Conservation (phyloP, 371 early-diverging fungal genomes). For the Thermomucor indicae-seudaticae region DNA sequence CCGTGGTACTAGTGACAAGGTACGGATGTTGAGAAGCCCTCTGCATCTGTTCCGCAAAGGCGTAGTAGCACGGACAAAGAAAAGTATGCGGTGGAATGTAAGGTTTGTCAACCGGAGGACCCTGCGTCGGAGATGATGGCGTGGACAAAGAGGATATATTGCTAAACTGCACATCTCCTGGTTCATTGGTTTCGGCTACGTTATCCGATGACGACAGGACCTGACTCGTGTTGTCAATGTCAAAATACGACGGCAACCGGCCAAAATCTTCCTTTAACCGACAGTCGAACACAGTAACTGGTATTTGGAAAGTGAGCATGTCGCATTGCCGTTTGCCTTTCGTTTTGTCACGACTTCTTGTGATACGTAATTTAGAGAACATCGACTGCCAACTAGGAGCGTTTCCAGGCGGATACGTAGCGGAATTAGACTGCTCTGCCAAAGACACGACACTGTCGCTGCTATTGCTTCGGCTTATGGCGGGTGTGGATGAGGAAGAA, state of each 20-base stretch:
- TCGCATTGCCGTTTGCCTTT: conserved; percentile 15
- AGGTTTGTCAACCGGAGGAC: conserved; percentile 5
- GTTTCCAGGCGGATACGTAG: not conserved
- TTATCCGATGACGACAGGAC: not conserved
- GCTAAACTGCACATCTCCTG: not conserved
- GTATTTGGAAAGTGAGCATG: conserved; percentile 20
- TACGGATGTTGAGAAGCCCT: conserved; percentile 34
- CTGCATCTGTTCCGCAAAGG: conserved; percentile 35
- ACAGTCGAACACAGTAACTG: conserved; percentile 37
- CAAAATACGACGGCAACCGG: conserved; percentile 39
- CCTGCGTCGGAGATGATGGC: too few relatives aligned
- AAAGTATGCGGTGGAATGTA: conserved; percentile 9
- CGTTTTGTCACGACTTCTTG: conserved; percentile 2
- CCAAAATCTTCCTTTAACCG: conserved; percentile 47
- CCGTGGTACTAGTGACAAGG: conserved; percentile 3
- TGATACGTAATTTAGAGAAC: conserved; percentile 17
- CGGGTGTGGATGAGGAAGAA: too few relatives aligned
- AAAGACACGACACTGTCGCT: not conserved
- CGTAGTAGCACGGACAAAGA: conserved; percentile 37
- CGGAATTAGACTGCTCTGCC: conserved; percentile 1
- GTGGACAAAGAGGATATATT: too few relatives aligned
- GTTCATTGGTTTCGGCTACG: not conserved
- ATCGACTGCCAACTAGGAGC: conserved; percentile 11
- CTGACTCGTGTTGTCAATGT: conserved; percentile 21
- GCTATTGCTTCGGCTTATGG: not conserved